Evolutionary conservation across 116 monocot species (phyloP).

Genomic region (Dioscorea cayenensis): DNA sequence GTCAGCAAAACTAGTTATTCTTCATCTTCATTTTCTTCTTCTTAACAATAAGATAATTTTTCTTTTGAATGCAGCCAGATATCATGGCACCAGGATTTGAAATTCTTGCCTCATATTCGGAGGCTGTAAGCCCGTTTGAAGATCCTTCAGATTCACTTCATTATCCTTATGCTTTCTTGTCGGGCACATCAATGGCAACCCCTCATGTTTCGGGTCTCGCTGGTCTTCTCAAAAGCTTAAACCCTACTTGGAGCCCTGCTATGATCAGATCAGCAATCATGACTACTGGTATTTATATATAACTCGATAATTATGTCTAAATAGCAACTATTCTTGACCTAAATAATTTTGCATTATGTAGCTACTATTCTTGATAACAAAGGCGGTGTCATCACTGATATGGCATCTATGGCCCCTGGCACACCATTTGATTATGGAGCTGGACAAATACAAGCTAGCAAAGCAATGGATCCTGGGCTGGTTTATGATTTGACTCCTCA

Average conservation of each 20-base stretch:
- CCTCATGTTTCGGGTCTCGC: constrained; percentile 20
- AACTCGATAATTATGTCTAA: too few species aligned
- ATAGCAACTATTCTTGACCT: too few species aligned
- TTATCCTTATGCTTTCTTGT: background rate
- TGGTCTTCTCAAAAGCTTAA: constrained; percentile 16
- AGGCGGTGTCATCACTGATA: background rate
- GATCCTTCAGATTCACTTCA: background rate
- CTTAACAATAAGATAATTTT: too few species aligned
- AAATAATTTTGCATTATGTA: too few species aligned
- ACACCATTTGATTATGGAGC: constrained; percentile 24
- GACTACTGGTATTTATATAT: constrained; percentile 7
- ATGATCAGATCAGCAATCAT: constrained; percentile 24
- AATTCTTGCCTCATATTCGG: constrained; percentile 13
- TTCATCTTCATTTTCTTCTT: too few species aligned
- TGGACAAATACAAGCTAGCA: constrained; percentile 17
- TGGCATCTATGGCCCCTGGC: background rate
- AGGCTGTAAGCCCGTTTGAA: background rate
- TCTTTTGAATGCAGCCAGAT: constrained; percentile 29
- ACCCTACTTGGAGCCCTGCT: constrained; percentile 26
- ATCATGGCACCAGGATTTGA: constrained; percentile 14
- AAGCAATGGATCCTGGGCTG: constrained; percentile 26
- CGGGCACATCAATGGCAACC: constrained; percentile 31
- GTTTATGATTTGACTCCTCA: constrained; percentile 13
- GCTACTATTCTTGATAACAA: background rate
- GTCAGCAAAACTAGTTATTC: background rate